phyloP scores from a whole-genome alignment of 257 asterid species.

The Marsdenia floribunda region DNA sequence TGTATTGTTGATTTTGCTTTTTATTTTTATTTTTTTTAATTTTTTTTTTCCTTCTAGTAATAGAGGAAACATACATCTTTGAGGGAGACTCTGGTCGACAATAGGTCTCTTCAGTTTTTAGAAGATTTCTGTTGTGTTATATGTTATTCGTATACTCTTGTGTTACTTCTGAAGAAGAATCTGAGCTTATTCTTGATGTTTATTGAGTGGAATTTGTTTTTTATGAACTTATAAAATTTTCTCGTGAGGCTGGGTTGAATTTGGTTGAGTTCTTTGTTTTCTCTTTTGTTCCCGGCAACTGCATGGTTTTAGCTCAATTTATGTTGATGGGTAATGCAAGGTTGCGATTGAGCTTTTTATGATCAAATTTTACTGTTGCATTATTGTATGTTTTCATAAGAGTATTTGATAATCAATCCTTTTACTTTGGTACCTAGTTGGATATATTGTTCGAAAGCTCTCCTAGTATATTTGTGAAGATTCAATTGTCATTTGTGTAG shows the following conservation, averaged over 20 bases:
- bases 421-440: background rate
- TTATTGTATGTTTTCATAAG: too few relatives aligned
- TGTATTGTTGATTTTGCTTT: background rate
- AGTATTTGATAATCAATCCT: background rate
- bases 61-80: background rate
- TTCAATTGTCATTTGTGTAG: background rate
- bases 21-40: too few relatives aligned
- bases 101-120: background rate
- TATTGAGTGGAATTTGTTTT: background rate
- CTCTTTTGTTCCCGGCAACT: background rate
- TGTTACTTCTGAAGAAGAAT: background rate
- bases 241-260: background rate
- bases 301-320: background rate
- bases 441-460: background rate
- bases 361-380: background rate
- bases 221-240: too few relatives aligned
- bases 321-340: background rate
- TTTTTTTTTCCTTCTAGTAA: background rate
- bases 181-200: background rate
- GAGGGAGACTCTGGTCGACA: conserved; percentile 1
- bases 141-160: background rate
- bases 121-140: background rate
- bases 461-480: background rate
- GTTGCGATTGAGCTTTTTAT: background rate
- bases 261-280: background rate